Percentiles rank a stretch among this genome's conserved stretches.
Conservation (phyloP, 352 stramenopile genomes). For the Bremia lactucae region DNA sequence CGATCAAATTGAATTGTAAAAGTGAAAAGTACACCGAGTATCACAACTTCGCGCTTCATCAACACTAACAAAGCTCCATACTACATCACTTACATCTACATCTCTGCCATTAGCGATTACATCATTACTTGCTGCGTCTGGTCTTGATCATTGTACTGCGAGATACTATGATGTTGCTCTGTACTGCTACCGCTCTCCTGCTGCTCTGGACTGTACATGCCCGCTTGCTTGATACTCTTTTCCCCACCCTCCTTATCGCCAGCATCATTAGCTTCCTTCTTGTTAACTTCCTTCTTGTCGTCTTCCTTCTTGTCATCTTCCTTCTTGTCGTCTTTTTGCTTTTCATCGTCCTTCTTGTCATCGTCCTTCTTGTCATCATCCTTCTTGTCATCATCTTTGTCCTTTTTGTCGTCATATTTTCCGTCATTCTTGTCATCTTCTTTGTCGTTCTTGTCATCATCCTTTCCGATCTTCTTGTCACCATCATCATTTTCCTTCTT, state of each 20-base stretch:
- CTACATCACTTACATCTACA: too few relatives aligned
- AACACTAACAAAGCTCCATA: too few relatives aligned
- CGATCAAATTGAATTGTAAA: too few relatives aligned
- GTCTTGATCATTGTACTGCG: too few relatives aligned
- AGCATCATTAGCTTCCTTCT: not conserved
- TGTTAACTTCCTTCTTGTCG: not conserved
- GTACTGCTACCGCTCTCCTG: not conserved
- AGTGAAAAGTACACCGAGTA: too few relatives aligned
- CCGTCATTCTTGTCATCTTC: slow-evolving; percentile 1
- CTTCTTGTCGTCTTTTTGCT: not conserved
- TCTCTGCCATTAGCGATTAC: too few relatives aligned
- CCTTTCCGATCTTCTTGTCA: slow-evolving; percentile 3
- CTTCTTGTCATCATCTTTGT: not conserved
- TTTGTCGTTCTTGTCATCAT: slow-evolving; percentile 1
- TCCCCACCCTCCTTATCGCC: not conserved
- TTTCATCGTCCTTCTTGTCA: not conserved
- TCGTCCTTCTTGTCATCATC: not conserved
- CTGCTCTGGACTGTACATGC: not conserved
- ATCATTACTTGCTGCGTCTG: too few relatives aligned
- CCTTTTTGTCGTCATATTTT: not conserved
- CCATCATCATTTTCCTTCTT: not conserved
- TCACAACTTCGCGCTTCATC: too few relatives aligned
- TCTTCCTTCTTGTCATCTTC: not conserved
- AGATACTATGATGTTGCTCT: too few relatives aligned
- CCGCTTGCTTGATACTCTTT: not conserved